Percentiles rank a stretch among this genome's conserved stretches.
Conservation (phyloP, 1,139 yeast species). For the Torulaspora pretoriensis region DNA sequence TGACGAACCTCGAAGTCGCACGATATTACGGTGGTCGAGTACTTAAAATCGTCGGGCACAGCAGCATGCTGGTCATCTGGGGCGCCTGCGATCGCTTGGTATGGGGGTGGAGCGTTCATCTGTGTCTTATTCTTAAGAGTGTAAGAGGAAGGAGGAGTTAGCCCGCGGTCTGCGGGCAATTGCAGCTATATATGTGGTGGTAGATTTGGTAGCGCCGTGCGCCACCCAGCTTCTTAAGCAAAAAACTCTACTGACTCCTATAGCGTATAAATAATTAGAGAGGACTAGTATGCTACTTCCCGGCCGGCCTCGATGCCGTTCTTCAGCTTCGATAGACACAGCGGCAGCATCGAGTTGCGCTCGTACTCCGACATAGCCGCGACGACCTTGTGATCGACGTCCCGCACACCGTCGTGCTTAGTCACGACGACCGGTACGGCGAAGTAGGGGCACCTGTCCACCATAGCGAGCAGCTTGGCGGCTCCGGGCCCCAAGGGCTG, state of each 20-base stretch:
- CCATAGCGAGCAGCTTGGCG: slow-evolving; percentile 18
- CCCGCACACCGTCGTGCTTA: slow-evolving; percentile 50
- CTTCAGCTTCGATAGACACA: slow-evolving; percentile 26
- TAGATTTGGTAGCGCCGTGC: too few species aligned
- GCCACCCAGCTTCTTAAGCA: too few species aligned
- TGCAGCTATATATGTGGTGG: too few species aligned
- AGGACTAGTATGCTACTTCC: slow-evolving; percentile 1
- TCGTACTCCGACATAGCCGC: slow-evolving; percentile 54
- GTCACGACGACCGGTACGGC: slow-evolving; percentile 60
- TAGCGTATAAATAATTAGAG: neutral
- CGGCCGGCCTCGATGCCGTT: slow-evolving; percentile 22
- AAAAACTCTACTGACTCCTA: too few species aligned
- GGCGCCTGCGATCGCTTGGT: neutral
- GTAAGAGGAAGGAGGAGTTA: too few species aligned
- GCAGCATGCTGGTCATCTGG: neutral
- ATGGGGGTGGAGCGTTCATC: neutral
- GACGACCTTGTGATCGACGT: slow-evolving; percentile 48
- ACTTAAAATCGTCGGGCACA: slow-evolving; percentile 76
- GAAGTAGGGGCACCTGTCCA: slow-evolving; percentile 51
- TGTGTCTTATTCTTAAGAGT: neutral
- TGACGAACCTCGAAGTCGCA: slow-evolving; percentile 75
- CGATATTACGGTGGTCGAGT: slow-evolving; percentile 69
- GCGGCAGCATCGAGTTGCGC: slow-evolving; percentile 29
- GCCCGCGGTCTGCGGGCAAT: too few species aligned
- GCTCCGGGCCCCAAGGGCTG: slow-evolving; percentile 40